Base-by-base conservation (phyloP, 441 rosid species). In the Eutrema salsugineum region DNA sequence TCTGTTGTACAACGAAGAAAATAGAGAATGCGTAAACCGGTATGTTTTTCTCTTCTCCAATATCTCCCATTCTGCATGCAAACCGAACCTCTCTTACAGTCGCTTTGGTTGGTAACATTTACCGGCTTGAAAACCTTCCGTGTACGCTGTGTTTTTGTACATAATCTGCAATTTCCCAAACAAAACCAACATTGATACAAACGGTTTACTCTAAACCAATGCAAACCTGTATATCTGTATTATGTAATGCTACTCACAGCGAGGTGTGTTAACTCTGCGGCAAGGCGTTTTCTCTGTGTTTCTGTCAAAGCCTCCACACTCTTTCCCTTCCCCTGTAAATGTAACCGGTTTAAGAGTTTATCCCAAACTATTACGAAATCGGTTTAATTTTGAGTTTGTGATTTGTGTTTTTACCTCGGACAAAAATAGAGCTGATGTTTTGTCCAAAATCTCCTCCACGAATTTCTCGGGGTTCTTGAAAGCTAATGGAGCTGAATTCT, bases 401-500 rank as follows among this genome's bases (percentile, higher is more conserved):
- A 39, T 53, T 16, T 6, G n/a, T n/a, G n/a, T 43, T 53, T 63
- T 51, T 80, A 89, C 97, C 72, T 82, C 88, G 16, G 93, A 83
- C 60, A 87, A 83, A 71, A 88, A 50, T 28, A 84, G 60, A 73
- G 86, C 69, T 6, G 91, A 82, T 15, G 85, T 79, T 75, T 78
- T 91, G 54, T 83, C 74, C 58, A 91, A 77, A 71, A 90, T 79
- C 75, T 94, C 90, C 51, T 90, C 90, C 69, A 85, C 94, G 46
- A 94, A 84, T 46, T 75, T 82, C 77, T 70, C 90, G 9, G 86
- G 75, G 61, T 83, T 83, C 11, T 84, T 80, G 75, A 76, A 78
- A 51, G 79, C 66, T 11, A 76, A 69, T 22, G 61, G 64, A 12
- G 48, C 65, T 3, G 83, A 28, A 67, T 67, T 78, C 10, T 68